A percentile compares a stretch with the other conserved stretches of the same genome.
Conservation (phyloP, 2,329 filamentous ascomycete species). For the Microdochium trichocladiopsis region DNA sequence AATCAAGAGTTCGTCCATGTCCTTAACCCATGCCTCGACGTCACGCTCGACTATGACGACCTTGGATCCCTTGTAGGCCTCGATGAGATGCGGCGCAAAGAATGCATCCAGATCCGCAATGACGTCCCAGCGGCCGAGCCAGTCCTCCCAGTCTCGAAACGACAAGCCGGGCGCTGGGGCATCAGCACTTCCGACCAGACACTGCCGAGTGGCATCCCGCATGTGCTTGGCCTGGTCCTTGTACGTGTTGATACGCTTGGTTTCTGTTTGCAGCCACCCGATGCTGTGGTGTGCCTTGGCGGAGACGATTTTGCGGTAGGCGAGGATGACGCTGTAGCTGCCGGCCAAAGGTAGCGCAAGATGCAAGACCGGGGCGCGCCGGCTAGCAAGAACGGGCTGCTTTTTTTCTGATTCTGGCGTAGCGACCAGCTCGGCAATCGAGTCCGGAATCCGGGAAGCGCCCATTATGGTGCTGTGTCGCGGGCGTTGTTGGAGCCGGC, state of each 20-base stretch:
- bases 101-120: conserved; percentile 10
- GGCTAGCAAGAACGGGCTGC: not conserved
- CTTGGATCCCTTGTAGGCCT: conserved; percentile 11
- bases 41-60: conserved; percentile 14
- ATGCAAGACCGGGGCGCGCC: not conserved
- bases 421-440: not conserved
- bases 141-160: conserved; percentile 6
- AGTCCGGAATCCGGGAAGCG: not conserved
- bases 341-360: not conserved
- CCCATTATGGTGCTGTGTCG: not conserved
- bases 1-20: conserved; percentile 12
- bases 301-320: not conserved
- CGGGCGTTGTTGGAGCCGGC: not conserved
- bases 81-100: conserved; percentile 9
- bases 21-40: conserved; percentile 13
- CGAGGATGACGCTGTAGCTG: not conserved
- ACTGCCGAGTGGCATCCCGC: not conserved
- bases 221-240: not conserved
- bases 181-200: not conserved
- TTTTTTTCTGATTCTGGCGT: not conserved
- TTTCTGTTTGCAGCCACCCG: not conserved
- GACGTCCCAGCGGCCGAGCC: conserved; percentile 9
- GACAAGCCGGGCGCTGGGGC: not conserved
- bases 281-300: not conserved
- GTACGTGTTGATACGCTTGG: not conserved